Evolutionary conservation across 495 filamentous ascomycete genomes (phyloP), one percentile per base, ranked within the genome.

Genomic region (Lasiosphaeria hispida): DNA sequence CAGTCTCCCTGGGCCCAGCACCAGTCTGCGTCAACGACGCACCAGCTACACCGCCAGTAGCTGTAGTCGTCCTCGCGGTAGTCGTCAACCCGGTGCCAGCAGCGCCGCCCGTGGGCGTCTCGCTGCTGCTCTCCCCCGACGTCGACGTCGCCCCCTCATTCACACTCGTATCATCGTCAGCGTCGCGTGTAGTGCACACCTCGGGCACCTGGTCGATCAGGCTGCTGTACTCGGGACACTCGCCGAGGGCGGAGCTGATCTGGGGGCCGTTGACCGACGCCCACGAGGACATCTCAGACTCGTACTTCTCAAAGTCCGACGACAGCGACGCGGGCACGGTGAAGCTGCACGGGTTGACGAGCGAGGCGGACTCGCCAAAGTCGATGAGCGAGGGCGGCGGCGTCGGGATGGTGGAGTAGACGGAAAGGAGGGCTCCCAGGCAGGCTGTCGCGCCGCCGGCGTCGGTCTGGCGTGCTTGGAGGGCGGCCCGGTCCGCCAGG

Each of bases 1-100:
- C 67, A 19, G 61, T 70, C 30, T 63, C 48, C 9, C 61, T 57
- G 44, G 51, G 39, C 19, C 45, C 59, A n/a, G 35, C 57, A 10
- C 30, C 55, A 39, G 50, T 53, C 48, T 39, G 17, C 23, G 39
- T 55, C 18, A 0, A 19, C 35, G 19, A 40, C n/a, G 30, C n/a
- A 17, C 49, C 35, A 11, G 48, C 7, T 7, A 15, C 48, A 0
- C 52, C 55, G 33, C 37, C 44, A 35, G 43, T 53, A 37, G 3
- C 48, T 30, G 45, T 48, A 3, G 50, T 40, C 7, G 49, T 15
- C 18, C 11, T 57, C 7, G 56, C 13, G 42, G 57, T 56, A 55
- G 56, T 59, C 11, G 56, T 59, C 11, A 53, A 53, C 13, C 52
- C 56, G 7, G 57, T 37, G 18, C 19, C 44, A 17, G 7, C 5